These are phyloP conservation scores for Ophiorrhiza pumila DNA, from an alignment of 257 asterid species.

Conservation along the genomic window DNA sequence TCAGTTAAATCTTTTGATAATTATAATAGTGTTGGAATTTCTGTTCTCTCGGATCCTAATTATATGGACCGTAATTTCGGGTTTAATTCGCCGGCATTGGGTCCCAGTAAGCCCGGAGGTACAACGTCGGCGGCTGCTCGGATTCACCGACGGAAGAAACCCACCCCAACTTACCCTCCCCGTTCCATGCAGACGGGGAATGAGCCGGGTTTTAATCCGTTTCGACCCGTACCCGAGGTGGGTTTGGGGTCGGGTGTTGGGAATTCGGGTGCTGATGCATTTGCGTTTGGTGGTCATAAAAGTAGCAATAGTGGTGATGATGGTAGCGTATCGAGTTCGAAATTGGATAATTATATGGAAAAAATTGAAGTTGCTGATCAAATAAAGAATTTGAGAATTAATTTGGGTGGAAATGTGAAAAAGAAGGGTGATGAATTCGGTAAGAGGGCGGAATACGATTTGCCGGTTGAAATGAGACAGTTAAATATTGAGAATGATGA, in stretches of 20 bases:
- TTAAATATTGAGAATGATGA: conserved; percentile 42
- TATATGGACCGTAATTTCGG: conserved; percentile 67
- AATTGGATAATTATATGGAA: conserved; percentile 39
- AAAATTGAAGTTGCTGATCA: conserved; percentile 44
- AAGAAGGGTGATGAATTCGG: conserved; percentile 24
- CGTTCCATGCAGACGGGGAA: conserved; percentile 13
- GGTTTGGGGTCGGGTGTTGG: conserved; percentile 24
- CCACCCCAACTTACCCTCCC: conserved; percentile 42
- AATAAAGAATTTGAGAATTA: conserved; percentile 45
- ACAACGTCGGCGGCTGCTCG: conserved; percentile 54
- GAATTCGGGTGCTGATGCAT: conserved; percentile 27
- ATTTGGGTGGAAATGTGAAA: conserved; percentile 29
- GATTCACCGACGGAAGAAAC: conserved; percentile 58
- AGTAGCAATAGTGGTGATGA: conserved; percentile 24
- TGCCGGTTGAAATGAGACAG: conserved; percentile 59
- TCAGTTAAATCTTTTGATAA: conserved; percentile 10
- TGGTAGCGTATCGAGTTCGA: conserved; percentile 18
- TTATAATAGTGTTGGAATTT: conserved; percentile 1
- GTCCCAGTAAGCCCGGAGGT: conserved; percentile 40
- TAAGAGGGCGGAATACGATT: conserved; percentile 38
- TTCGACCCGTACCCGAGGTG: conserved; percentile 29
- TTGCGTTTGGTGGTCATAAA: conserved; percentile 10
- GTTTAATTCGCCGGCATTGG: conserved; percentile 50
- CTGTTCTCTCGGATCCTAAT: conserved; percentile 8
- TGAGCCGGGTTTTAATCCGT: conserved; percentile 30